phyloP scores from a whole-genome alignment of 345 rosid species.

The Brassica napus region Da-Ae NC_063445.1:4520001-4520500 shows the following conservation, averaged over 20 bases:
- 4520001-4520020: neutral
- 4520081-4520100: neutral
- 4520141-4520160: neutral
- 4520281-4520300: neutral
- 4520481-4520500: neutral
- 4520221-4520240: neutral
- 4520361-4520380: neutral
- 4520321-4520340: neutral
- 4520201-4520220: neutral
- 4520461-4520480: neutral
- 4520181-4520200: neutral
- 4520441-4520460: neutral
- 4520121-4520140: neutral
- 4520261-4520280: neutral
- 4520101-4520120: neutral
- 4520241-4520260: neutral
- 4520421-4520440: neutral
- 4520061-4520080: neutral
- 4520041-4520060: neutral
- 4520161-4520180: neutral
- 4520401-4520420: neutral
- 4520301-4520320: neutral
- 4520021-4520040: neutral
- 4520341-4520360: neutral
- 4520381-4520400: neutral